Evolutionary conservation across 2,329 filamentous ascomycete species (phyloP), one percentile per base, ranked within the genome.

Genomic region (Aureobasidium sp.): DNA sequence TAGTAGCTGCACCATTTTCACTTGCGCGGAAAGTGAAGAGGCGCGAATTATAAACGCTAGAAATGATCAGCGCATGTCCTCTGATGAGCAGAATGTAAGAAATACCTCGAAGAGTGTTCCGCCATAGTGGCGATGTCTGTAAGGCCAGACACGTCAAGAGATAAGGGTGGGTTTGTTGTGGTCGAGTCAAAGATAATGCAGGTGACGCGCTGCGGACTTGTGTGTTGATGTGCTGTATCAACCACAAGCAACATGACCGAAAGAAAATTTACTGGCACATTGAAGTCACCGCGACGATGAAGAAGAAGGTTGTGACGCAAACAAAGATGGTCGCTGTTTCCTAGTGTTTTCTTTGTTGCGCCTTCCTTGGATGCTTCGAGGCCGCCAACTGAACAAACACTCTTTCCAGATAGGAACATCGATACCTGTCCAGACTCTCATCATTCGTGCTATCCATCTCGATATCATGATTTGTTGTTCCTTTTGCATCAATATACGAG

Each of bases 121-220:
- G 54, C 54, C 54, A 58, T 58, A 21, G 34, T 30, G 5, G 2
- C 21, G 13, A 58, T 37, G 32, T 48, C 16, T 29, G 30, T n/a
- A 13, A 47, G 21, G 42, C 48, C 54, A 39, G 54, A 58, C 30
- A 58, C 41, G 32, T 47, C 41, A 14, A 58, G 42, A 21, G 29
- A 58, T 21, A 58, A 14, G 7, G 41, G 32, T 16, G 42, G 3
- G 1, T 48, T 37, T n/a, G 21, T 39, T n/a, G 32, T 44, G n/a
- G 42, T 58, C 42, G 54, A 58, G 42, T 58, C 54, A 30, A 58
- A 58, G 25, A 58, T 42, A 21, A 58, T 58, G 54, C 54, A 58
- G 13, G 54, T 58, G 21, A 21, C 30, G 41, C 21, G 54, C 10
- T 58, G 32, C 30, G 21, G 11, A 16, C 8, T 6, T n/a, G 34